These are phyloP conservation scores for Podospora bellae-mahoneyi DNA, from an alignment of 495 filamentous ascomycete species.

Conservation along the genomic window DNA sequence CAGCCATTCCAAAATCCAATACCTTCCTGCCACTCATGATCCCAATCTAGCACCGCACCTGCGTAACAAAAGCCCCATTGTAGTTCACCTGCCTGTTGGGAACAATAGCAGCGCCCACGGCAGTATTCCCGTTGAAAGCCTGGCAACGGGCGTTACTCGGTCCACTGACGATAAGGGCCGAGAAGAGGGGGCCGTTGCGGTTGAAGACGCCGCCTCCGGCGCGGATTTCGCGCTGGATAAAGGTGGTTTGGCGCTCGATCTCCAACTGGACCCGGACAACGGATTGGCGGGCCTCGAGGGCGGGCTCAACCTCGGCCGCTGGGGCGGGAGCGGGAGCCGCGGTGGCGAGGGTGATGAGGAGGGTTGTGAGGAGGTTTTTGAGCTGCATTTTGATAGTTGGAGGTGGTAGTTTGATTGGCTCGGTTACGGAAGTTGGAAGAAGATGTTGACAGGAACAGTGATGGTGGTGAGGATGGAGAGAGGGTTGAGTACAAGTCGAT, in stretches of 20 bases:
- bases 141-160: slow-evolving; percentile 6
- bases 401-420: neutral
- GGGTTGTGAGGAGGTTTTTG: neutral
- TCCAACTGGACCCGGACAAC: neutral
- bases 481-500: neutral
- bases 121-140: slow-evolving; percentile 4
- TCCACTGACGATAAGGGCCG: neutral
- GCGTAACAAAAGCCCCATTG: slow-evolving; percentile 1
- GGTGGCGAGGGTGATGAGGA: neutral
- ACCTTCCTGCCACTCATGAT: too few species aligned
- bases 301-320: neutral
- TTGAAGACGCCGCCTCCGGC: neutral
- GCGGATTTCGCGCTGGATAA: neutral
- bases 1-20: too few species aligned
- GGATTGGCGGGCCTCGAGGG: neutral
- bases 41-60: neutral
- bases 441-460: neutral
- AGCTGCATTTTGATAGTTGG: slow-evolving; percentile 2
- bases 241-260: neutral
- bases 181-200: neutral
- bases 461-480: neutral
- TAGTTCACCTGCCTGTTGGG: neutral
- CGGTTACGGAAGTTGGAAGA: neutral
- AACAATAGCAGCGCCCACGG: neutral
- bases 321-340: neutral